Evolutionary conservation across 441 rosid species (phyloP).

Genomic region (Adansonia madagascariensis): DNA sequence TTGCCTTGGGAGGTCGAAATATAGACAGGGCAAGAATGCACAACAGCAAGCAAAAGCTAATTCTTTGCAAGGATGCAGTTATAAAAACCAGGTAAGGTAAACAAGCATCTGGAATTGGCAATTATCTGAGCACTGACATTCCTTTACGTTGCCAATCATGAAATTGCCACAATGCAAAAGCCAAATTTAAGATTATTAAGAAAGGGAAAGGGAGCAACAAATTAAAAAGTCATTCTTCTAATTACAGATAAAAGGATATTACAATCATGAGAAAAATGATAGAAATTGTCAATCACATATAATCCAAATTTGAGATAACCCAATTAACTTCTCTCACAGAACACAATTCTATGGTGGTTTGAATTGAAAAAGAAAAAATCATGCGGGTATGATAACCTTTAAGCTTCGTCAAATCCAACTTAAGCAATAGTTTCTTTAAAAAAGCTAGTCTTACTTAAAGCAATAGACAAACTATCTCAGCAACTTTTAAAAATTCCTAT

Average conservation of each 20-base stretch:
- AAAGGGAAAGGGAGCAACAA: background rate
- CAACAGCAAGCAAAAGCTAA: background rate
- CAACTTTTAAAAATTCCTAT: background rate
- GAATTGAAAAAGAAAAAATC: background rate
- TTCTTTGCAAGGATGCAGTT: background rate
- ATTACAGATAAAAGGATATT: background rate
- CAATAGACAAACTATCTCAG: background rate
- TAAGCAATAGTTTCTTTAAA: background rate
- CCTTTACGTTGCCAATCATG: constrained; percentile 10
- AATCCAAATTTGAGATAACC: constrained; percentile 2
- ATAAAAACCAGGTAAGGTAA: background rate
- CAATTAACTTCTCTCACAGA: constrained; percentile 10
- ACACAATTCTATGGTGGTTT: background rate
- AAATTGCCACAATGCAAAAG: background rate
- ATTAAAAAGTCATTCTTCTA: background rate
- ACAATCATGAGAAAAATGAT: background rate
- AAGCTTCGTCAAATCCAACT: background rate
- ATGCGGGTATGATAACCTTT: background rate
- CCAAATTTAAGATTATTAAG: background rate
- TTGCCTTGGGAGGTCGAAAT: background rate
- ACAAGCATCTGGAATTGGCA: background rate
- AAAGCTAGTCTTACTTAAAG: background rate
- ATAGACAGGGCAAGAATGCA: background rate
- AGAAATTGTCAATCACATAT: constrained; percentile 11
- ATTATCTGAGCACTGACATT: background rate